These are phyloP conservation scores for Rhizophagus prolifer DNA, from an alignment of 192 early-diverging fungal species.

Conservation along the genomic window DNA sequence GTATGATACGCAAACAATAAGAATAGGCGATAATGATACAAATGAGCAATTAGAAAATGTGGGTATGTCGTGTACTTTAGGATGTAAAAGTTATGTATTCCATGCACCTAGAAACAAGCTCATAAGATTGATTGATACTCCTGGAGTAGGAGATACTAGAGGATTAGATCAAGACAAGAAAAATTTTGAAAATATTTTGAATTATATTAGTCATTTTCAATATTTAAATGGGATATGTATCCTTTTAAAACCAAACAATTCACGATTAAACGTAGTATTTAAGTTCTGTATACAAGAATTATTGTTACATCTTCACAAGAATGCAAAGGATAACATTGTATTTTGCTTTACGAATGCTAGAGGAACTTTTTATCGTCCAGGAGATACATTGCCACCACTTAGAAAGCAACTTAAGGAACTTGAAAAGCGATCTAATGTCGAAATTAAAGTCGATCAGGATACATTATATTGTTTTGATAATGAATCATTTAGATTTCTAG, in stretches of 20 bases:
- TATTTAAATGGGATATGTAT: conserved; percentile 33
- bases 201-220: conserved; percentile 26
- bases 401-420: conserved; percentile 28
- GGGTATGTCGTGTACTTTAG: conserved; percentile 28
- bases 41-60: conserved; percentile 25
- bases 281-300: conserved; percentile 35
- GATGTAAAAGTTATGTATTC: conserved; percentile 31
- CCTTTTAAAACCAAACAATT: conserved; percentile 29
- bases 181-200: conserved; percentile 34
- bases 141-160: conserved; percentile 36
- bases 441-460: conserved; percentile 6
- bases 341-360: conserved; percentile 36
- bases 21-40: conserved; percentile 21
- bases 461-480: conserved; percentile 37
- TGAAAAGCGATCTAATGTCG: conserved; percentile 18
- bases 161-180: conserved; percentile 30
- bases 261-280: conserved; percentile 30
- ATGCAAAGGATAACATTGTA: conserved; percentile 35
- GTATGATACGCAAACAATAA: conserved; percentile 24
- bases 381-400: conserved; percentile 31
- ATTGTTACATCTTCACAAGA: conserved; percentile 32
- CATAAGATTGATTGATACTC: conserved; percentile 35
- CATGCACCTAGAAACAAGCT: conserved; percentile 7
- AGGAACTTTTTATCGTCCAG: conserved; percentile 33
- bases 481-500: conserved; percentile 37